Base-by-base conservation (phyloP, 768 basidiomycete species). In the Auricularia cornea region DNA sequence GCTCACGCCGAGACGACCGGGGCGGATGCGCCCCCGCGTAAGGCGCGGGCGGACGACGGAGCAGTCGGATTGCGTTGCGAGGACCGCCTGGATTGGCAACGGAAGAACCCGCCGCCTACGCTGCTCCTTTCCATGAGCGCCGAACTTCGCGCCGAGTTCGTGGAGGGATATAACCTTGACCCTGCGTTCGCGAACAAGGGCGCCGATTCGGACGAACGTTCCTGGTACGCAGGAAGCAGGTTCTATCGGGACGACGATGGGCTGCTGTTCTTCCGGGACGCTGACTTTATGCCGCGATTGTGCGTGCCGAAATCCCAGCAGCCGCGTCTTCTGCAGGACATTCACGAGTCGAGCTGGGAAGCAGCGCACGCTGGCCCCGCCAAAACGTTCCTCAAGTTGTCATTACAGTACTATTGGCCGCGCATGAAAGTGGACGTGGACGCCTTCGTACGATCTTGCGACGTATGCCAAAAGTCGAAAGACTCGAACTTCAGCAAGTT, bases 211-310 rank as follows among this genome's bases (percentile, higher is more conserved):
- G 20, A 23, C 41, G 5, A 8, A 3, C 38, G 44, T 38, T 3
- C 35, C n/a, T 67, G 66, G 66, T 23, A 32, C 14, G 41, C 64
- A 4, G 64, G 66, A 3, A 3, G 28, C 1, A 23, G 68, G 1
- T 69, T 41, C 41, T 69, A 59, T 59, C 66, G 65, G 20, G 62
- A 66, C 35, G 14, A 60, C 5, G 29, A 63, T 20, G 67, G 67
- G 1, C 35, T 69, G 4, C 35, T 69, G 3, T 68, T 52, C 56
- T 68, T 69, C n/a, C n/a, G n/a, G n/a, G n/a, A n/a, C n/a, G n/a
- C n/a, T n/a, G n/a, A n/a, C n/a, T n/a, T n/a, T n/a, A 59, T 64
- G 31, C 62, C 67, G 0, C 30, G 66, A 1, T 57, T 68, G 5
- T 67, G 68, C 29, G 60, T 70, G 3, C 69, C 68, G 2, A 57